Base-by-base conservation (phyloP, 768 basidiomycete species). In the Panaeolus papilionaceus region DNA sequence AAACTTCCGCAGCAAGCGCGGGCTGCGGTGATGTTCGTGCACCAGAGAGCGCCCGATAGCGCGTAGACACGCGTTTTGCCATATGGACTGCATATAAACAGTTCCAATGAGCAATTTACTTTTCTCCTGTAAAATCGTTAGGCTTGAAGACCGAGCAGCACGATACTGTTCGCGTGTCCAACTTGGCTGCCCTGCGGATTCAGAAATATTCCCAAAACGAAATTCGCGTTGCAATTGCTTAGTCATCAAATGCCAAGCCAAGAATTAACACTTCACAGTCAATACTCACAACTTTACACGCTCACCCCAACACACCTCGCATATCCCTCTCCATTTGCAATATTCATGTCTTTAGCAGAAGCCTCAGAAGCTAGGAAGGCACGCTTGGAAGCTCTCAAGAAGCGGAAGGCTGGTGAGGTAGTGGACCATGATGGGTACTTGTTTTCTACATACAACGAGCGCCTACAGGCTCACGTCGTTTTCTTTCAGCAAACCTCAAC, bases 301-400 rank as follows among this genome's bases (percentile, higher is more conserved):
- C 47, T 10, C 47, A 33, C 47, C 20, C 8, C 47, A 49, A 49
- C 47, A 49, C 47, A 49, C 47, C 47, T 4, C 1, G 3, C 28
- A 28, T 44, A 7, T 20, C 33, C 42, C 23, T 28, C 18, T 45
- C 28, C 64, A 39, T 16, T 38, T 20, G 26, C 23, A 11, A 18
- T 42, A 23, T 9, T 23, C 23, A 84, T 84, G 83, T 83, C 93
- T 69, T 85, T 96, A 26, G 89, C 87, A 67, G 91, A 91, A 75
- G 88, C 88, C 7, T 92, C 92, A 9, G 93, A 95, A 72, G 88
- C 88, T 39, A 87, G 95, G 67, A 96, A 95, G 77, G 88, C 88
- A 64, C 91, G 94, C 67, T 80, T 96, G 3, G 75, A 88, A n/a
- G 92, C 93, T 0, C 84, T 96, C 63, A 86, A 90, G 71, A 90